These are phyloP conservation scores for Neobulgaria alba DNA, from an alignment of 2,329 filamentous ascomycete genomes.

Conservation along the genomic window DNA sequence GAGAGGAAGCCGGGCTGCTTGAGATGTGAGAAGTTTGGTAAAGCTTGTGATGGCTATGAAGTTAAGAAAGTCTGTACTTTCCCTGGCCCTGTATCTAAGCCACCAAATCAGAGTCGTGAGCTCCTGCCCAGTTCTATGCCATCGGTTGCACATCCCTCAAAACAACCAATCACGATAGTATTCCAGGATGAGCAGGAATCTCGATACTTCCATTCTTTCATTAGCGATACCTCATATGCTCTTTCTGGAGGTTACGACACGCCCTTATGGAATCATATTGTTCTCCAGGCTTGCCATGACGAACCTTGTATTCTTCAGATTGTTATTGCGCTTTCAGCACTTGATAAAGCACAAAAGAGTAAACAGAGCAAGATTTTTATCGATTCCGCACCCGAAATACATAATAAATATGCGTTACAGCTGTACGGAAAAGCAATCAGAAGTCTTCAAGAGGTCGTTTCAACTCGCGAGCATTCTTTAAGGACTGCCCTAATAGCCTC, in stretches of 20 bases:
- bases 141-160: neutral
- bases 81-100: neutral
- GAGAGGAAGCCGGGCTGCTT: constrained; percentile 49
- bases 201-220: constrained; percentile 15
- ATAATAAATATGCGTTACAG: constrained; percentile 16
- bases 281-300: constrained; percentile 16
- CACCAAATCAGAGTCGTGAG: neutral
- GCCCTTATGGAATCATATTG: constrained; percentile 13
- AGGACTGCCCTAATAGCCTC: constrained; percentile 17
- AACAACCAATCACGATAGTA: constrained; percentile 3
- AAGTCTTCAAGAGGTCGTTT: constrained; percentile 11
- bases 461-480: constrained; percentile 9
- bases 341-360: constrained; percentile 7
- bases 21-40: constrained; percentile 49
- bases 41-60: constrained; percentile 46
- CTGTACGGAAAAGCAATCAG: constrained; percentile 17
- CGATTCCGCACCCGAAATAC: constrained; percentile 3
- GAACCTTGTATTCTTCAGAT: constrained; percentile 14
- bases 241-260: constrained; percentile 14
- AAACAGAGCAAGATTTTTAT: constrained; percentile 2
- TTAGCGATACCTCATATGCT: constrained; percentile 10
- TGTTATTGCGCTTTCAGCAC: constrained; percentile 12
- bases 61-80: neutral
- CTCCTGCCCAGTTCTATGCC: neutral
- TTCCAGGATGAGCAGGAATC: constrained; percentile 16